A percentile compares a stretch with the other conserved stretches of the same genome.
These are phyloP conservation scores for Colletotrichum euphorbiae DNA, from an alignment of 2,329 filamentous ascomycete genomes.

Conservation along the genomic window DNA sequence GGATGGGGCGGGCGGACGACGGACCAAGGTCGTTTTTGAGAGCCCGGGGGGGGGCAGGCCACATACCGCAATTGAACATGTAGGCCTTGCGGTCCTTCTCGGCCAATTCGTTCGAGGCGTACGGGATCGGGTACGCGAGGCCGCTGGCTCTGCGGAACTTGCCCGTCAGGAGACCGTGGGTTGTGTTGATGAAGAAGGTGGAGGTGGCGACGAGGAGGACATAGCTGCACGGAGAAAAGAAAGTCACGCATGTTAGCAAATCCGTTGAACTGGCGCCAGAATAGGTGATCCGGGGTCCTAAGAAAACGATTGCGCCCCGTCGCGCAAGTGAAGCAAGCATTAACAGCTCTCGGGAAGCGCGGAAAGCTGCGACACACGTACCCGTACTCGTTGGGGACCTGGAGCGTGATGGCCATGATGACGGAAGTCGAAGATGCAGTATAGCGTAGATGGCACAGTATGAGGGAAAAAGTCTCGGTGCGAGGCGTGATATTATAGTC, in stretches of 20 bases:
- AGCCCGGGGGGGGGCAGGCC: too few species aligned
- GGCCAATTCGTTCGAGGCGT: slow-evolving; percentile 66
- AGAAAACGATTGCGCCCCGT: neutral
- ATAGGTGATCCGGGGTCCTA: too few species aligned
- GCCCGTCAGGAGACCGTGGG: slow-evolving; percentile 62
- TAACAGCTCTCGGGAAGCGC: neutral
- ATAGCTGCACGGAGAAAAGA: slow-evolving; percentile 60
- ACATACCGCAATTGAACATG: slow-evolving; percentile 71
- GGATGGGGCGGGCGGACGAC: too few species aligned
- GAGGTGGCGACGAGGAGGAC: slow-evolving; percentile 69
- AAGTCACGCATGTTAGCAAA: neutral
- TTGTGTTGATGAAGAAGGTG: slow-evolving; percentile 68
- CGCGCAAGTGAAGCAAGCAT: neutral
- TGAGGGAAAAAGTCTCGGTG: neutral
- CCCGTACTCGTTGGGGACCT: slow-evolving; percentile 63
- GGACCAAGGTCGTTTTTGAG: too few species aligned
- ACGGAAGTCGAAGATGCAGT: neutral
- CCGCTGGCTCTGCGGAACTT: slow-evolving; percentile 63
- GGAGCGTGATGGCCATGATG: slow-evolving; percentile 58
- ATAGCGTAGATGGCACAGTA: neutral
- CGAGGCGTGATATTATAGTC: neutral
- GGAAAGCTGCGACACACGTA: slow-evolving; percentile 47
- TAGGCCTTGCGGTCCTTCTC: slow-evolving; percentile 65
- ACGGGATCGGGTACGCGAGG: slow-evolving; percentile 68
- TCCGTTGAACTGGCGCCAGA: neutral